Base-by-base conservation (phyloP, 768 basidiomycete species). In the Xerocomellus dryophilus region DNA sequence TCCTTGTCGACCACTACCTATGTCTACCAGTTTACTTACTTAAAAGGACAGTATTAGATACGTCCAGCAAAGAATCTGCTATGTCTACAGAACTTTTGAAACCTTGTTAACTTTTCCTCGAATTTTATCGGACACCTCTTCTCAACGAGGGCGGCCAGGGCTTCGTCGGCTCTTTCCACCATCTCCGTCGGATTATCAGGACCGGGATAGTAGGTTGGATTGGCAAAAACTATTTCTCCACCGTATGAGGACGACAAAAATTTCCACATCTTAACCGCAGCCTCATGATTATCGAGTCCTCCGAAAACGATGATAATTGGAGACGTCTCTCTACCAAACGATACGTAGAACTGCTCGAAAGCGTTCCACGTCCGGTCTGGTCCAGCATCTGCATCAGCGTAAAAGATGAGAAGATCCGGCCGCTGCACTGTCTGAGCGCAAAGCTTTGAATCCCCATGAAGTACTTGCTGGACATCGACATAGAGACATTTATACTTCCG, bases 381-480 rank as follows among this genome's bases (percentile, higher is more conserved):
- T 17, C 46, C 53, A 9, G 51, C 51, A 31, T 57, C 40, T n/a
- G 48, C 55, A 43, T 56, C 44, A 12, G 60, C 54, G 40, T 50
- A 60, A 46, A 67, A 65, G 46, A 66, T 47, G 15, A 66, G 55
- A 29, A 66, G 66, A 46, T 66, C 63, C 5, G 61, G 50, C 7
- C 52, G 60, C 25, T 36, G 52, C 25, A 27, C 44, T n/a, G 36
- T 50, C 44, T 57, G 50, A 2, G 20, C 3, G 31, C 7, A 31
- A 27, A 29, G 44, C 25, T 41, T 51, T 3, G 52, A 18, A 9
- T 51, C 39, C 15, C 53, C 51, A n/a, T 23, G 34, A 27, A 47
- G 32, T 3, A 50, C 14, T 17, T 50, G 51, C 15, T 15, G 48
- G 20, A 42, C 20, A 27, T 59, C 38, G 11, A 62, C 49, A 35